Evolutionary conservation across 257 asterid species (phyloP), one percentile per base, ranked within the genome.

Genomic region (Pogostemon cablin): DNA sequence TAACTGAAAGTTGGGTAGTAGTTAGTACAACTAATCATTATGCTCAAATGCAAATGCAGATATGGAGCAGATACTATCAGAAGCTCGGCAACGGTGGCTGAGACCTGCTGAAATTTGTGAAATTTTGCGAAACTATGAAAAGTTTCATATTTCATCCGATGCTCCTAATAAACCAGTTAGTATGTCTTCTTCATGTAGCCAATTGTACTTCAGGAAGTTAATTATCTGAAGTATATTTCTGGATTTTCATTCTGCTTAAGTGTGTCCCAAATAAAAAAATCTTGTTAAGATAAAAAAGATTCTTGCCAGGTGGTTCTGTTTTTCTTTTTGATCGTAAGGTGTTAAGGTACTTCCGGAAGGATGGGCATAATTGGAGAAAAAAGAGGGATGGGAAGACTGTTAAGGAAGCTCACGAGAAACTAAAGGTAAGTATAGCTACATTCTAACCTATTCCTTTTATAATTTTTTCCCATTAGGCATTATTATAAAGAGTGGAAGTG

Each of bases 351-450:
- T 93, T 93, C 73, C 90, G 99, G 71, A 93, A 91, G 85, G 99
- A 93, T 83, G 97, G 93, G 10, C 97, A 93, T 78, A 91, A 84
- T 66, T 93, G 99, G 99, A 86, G 97, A 83, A 91, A 93, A 81
- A 93, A 93, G 80, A 91, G 80, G 81, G 99, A 93, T 56, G 99
- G 99, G 67, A 93, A 93, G 83, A 93, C 99, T 73, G 87, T 91
- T 48, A 93, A 84, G 89, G 99, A 93, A 83, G 97, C 99, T 34
- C 99, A 93, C 60, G 99, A 93, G 82, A 93, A 93, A 81, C 84
- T 93, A 76, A 93, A 93, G 92, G 99, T 89, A 77, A 67, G 81
- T 68, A 75, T 74, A 81, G 78, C 37, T 50, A 37, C 7, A 40
- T 57, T 49, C 12, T 69, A 38, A 52, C 53, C 20, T 53, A 34